Evolutionary conservation across 2,329 filamentous ascomycete genomes (phyloP), one percentile per base, ranked within the genome.

Genomic region (Exserohilum rostratum): DNA sequence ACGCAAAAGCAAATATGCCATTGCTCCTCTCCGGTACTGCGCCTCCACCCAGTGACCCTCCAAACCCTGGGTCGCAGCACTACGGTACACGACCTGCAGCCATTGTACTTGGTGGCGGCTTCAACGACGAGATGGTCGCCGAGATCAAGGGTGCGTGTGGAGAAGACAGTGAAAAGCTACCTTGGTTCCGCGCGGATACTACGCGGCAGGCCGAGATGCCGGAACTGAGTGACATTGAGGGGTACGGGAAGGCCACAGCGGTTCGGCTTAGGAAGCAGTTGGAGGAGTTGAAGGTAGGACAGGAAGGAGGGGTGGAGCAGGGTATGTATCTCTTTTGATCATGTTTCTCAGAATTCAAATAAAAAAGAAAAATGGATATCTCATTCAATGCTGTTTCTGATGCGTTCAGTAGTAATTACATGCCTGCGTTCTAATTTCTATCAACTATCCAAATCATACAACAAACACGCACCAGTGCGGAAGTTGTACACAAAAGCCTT

Each of bases 401-500:
- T 25, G 22, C 22, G 22, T 25, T 25, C 7, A 4, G 7, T 25
- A 25, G 7, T 25, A 5, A 25, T 25, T 5, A 25, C 4, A 25
- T 25, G 4, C 7, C 22, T 25, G 22, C 22, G 22, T 25, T 25
- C n/a, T 42, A n/a, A 42, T 18, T 11, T 7, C 15, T 43, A 43
- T 18, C 54, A 75, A 42, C 53, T 67, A 46, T 73, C 81, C 57
- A 97, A 76, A 76, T 96, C 92, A 74, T 96, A 96, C 71, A 93
- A 91, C 46, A 96, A 83, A 72, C 90, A 93, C 54, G 84, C 88
- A 0, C 89, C 90, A 9, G 91, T 96, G 55, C 92, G 82, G 66
- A 96, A 96, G 68, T 96, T 96, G 77, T 96, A 96, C 47, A 97
- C 84, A 76, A 96, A 96, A 10, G 90, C 90, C 71, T 93, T 90